Percentiles rank a stretch among this genome's conserved stretches.
These are phyloP conservation scores for Asterochloris sp. DNA, from an alignment of 139 green algal species.

Conservation along the genomic window DNA sequence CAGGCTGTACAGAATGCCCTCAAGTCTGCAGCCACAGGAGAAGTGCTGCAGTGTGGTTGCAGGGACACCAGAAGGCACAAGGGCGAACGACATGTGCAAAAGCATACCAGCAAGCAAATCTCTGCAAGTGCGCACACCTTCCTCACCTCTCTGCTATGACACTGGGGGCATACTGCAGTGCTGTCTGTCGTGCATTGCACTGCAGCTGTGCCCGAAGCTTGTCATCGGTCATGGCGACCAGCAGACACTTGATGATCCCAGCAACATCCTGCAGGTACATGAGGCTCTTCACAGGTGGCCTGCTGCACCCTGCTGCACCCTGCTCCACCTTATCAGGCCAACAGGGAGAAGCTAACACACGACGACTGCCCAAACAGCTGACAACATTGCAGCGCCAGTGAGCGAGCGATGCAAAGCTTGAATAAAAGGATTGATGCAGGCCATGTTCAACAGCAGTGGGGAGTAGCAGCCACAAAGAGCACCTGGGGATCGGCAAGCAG, in stretches of 20 bases:
- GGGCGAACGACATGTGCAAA: neutral
- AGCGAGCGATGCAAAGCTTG: no score
- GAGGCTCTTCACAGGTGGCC: neutral
- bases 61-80: neutral
- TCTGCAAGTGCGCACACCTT: neutral
- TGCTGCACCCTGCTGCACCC: no score
- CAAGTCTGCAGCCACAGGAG: conserved; percentile 31
- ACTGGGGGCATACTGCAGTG: conserved; percentile 31
- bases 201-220: conserved; percentile 22
- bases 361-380: no score
- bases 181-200: conserved; percentile 27
- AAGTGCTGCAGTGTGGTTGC: neutral
- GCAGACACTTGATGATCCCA: conserved; percentile 32
- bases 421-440: no score
- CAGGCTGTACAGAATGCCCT: conserved; percentile 58
- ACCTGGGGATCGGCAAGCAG: conserved; percentile 47
- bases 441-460: no score
- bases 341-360: no score
- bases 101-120: neutral
- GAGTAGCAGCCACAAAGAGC: no score
- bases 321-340: no score
- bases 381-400: no score
- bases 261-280: conserved; percentile 10
- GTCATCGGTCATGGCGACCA: conserved; percentile 31
- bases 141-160: conserved; percentile 25